These are phyloP conservation scores for Hymenoscyphus occultus DNA, from an alignment of 2,329 filamentous ascomycete genomes.

Conservation along the genomic window DNA sequence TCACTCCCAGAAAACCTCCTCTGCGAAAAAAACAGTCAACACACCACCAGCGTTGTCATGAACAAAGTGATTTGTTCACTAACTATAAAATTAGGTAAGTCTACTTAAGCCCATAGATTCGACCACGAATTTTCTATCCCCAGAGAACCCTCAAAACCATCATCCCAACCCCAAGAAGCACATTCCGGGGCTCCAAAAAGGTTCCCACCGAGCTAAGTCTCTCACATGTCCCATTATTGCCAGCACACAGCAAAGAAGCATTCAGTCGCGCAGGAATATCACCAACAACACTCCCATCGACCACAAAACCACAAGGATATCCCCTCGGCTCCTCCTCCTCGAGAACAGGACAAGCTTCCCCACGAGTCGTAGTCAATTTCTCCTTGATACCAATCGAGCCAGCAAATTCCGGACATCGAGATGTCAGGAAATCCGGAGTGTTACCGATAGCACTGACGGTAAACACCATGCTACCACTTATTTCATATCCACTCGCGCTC, in stretches of 20 bases:
- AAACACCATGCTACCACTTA: neutral
- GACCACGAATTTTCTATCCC: neutral
- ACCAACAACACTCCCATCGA: neutral
- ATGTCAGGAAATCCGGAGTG: neutral
- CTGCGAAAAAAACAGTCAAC: too few relatives aligned
- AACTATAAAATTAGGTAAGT: too few relatives aligned
- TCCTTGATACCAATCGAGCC: neutral
- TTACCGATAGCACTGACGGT: neutral
- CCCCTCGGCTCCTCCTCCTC: neutral
- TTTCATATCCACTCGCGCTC: neutral
- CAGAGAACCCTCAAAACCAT: neutral
- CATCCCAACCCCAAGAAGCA: neutral
- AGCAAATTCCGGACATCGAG: neutral
- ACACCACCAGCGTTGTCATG: too few relatives aligned
- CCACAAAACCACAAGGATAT: neutral
- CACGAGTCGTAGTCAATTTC: slow-evolving; percentile 3
- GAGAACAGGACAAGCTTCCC: slow-evolving; percentile 6
- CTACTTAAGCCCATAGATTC: too few relatives aligned
- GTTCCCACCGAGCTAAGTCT: neutral
- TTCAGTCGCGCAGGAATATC: neutral
- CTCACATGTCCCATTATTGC: neutral
- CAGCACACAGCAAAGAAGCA: neutral
- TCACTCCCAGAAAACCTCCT: too few relatives aligned
- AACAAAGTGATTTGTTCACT: too few relatives aligned
- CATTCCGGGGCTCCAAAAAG: neutral